Percentiles rank a stretch among this genome's conserved stretches.
Conservation (phyloP, 768 basidiomycete genomes). For the Suillus clintonianus region DNA sequence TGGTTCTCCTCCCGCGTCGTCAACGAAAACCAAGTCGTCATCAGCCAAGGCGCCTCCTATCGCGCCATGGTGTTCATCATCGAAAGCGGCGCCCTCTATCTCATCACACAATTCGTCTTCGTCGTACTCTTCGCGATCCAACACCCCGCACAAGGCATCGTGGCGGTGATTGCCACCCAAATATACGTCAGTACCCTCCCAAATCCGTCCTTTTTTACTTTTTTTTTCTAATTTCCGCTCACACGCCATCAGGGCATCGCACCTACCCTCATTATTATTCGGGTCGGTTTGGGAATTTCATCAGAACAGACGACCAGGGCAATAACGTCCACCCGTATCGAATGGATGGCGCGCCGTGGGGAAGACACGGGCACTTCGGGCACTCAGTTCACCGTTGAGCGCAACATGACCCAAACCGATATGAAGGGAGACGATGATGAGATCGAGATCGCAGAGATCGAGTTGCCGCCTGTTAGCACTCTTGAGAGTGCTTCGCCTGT, state of each 20-base stretch:
- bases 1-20: conserved; percentile 28
- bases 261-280: conserved; percentile 38
- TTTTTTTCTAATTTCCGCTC: too few relatives aligned
- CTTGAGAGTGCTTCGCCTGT: neutral
- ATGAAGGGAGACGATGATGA: neutral
- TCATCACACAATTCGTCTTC: conserved; percentile 42
- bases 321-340: conserved; percentile 23
- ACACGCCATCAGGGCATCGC: conserved; percentile 39
- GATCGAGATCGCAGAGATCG: conserved; percentile 4
- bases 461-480: neutral
- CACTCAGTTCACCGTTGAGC: conserved; percentile 18
- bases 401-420: conserved; percentile 20
- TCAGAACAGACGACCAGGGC: conserved; percentile 20
- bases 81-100: conserved; percentile 43
- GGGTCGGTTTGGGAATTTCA: conserved; percentile 33
- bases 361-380: conserved; percentile 16
- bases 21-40: conserved; percentile 9
- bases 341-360: conserved; percentile 18
- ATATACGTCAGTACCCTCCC: conserved; percentile 35
- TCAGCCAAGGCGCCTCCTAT: conserved; percentile 17
- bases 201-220: neutral
- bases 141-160: conserved; percentile 37
- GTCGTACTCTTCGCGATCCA: conserved; percentile 37
- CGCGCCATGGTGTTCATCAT: conserved; percentile 37
- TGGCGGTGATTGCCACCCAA: conserved; percentile 40